These are phyloP conservation scores for Gleditsia sinensis DNA, from an alignment of 306 rosid genomes.

Conservation along the genomic window DNA sequence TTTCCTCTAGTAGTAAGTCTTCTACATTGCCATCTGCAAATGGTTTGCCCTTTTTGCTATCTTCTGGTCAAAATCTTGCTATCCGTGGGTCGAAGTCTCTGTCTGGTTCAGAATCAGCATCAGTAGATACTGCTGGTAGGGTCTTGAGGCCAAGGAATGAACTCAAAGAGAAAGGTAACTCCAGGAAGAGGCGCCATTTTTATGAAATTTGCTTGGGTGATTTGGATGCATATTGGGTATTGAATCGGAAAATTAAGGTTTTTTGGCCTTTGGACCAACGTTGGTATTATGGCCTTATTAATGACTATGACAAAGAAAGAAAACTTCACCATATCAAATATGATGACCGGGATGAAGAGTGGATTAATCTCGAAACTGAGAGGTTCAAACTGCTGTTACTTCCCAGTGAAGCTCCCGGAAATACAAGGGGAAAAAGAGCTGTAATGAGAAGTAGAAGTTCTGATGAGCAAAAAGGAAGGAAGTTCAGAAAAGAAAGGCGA, in stretches of 20 bases:
- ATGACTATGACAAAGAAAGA: constrained; percentile 63
- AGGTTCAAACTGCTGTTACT: constrained; percentile 80
- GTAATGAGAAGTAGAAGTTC: constrained; percentile 30
- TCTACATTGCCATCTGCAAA: constrained; percentile 46
- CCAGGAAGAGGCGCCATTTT: constrained; percentile 75
- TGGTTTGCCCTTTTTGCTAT: constrained; percentile 45
- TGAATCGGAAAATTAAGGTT: constrained; percentile 69
- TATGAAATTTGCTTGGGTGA: constrained; percentile 64
- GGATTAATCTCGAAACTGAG: constrained; percentile 75
- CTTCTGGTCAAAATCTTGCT: constrained; percentile 53
- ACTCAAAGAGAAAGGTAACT: constrained; percentile 49
- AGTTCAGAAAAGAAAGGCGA: constrained; percentile 44
- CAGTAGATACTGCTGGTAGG: constrained; percentile 67
- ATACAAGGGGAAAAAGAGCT: constrained; percentile 40
- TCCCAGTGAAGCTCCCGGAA: constrained; percentile 78
- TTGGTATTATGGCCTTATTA: constrained; percentile 80
- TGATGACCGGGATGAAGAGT: constrained; percentile 85
- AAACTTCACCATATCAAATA: constrained; percentile 78
- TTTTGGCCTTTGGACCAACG: constrained; percentile 84
- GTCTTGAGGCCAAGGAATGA: constrained; percentile 76
- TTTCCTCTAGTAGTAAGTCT: constrained; percentile 55
- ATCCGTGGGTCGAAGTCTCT: constrained; percentile 44
- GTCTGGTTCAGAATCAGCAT: constrained; percentile 60
- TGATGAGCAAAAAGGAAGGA: constrained; percentile 42
- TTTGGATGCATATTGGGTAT: constrained; percentile 65